Base-by-base conservation (phyloP, 306 rosid genomes). In the Hippophae rhamnoides region DNA sequence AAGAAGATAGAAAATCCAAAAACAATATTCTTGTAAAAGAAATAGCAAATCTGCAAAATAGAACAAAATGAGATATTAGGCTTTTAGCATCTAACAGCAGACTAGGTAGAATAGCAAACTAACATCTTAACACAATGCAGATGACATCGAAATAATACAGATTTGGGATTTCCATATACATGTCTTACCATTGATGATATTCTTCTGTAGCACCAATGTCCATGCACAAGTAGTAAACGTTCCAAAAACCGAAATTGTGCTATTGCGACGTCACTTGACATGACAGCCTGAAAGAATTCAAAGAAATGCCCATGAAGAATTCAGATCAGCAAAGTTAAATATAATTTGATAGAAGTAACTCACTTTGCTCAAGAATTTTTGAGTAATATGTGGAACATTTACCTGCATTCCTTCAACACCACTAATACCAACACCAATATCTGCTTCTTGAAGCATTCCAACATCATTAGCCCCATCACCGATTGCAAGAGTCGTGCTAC, bases 321-420 rank as follows among this genome's bases (percentile, higher is more conserved):
- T 31, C 38, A 63, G 46, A 58, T 47, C 41, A 56, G 45, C 6
- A 7, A 6, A 3, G 43, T 47, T 3, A n/a, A 56, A 48, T 57
- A 66, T 47, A 9, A 12, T 57, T n/a, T 42, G 53, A 12, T 6
- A 9, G 53, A 31, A 52, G 72, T 53, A 49, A 62, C 59, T 10
- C 18, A 70, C 8, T 25, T 44, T 31, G 54, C 27, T 43, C 55
- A 11, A 61, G 46, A 52, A n/a, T 1, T 31, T 61, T 10, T 12
- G 64, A 38, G 66, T 13, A 12, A 12, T 13, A 10, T 49, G 14
- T 12, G 23, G 61, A 60, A 46, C 42, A 51, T 50, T 18, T 80
- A 84, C 97, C 95, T 92, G 99, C 99, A 93, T 93, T 75, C 99
- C 99, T 74, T 93, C 99, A 3, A 86, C 97, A 13, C 99, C 99